Evolutionary conservation across 805 yeast species (phyloP), one percentile per base, ranked within the genome.

Genomic region (Kodamaea kaohsiungensis): DNA sequence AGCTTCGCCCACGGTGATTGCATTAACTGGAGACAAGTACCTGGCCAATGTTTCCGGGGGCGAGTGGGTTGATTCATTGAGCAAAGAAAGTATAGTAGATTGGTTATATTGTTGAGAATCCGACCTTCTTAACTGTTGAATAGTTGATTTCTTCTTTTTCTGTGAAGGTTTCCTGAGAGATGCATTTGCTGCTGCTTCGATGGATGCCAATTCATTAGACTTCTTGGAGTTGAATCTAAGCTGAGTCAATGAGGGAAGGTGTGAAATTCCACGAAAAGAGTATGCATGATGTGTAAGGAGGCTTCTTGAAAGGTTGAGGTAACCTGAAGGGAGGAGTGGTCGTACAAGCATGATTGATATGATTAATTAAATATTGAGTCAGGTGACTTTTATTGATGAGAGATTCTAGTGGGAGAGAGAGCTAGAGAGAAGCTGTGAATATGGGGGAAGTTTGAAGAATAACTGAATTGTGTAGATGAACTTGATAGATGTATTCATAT

Each of bases 1-100:
- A 6, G 75, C 65, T 60, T 91, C 97, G 57, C 91, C 86, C 0
- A 85, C 78, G 0, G 96, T 87, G 2, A 86, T 79, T 0, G 92
- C 81, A 0, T 89, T 85, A 53, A 89, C 89, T 0, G 87, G 81
- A 7, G 42, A 50, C 37, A 50, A 43, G 63, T 66, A 63, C 47
- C 63, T 62, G 30, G 62, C 68, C 46, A 70, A 59, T 5, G 59
- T 55, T 33, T 68, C 65, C 10, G 61, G 55, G 1, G 62, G 53
- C 7, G 60, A 46, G n/a, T 45, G 49, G 7, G 66, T 63, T 6
- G 70, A 61, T 48, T 69, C 70, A 22, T 55, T 55, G 17, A 61
- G 62, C 27, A 59, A 59, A 33, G 59, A 58, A 2, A 50, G 48
- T 30, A 50, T 50, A 9, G 48, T 43, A 3, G 53, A 50, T 9